Evolutionary conservation across 2,329 filamentous ascomycete genomes (phyloP), one percentile per base, ranked within the genome.

Genomic region (Penicillium sp.): DNA sequence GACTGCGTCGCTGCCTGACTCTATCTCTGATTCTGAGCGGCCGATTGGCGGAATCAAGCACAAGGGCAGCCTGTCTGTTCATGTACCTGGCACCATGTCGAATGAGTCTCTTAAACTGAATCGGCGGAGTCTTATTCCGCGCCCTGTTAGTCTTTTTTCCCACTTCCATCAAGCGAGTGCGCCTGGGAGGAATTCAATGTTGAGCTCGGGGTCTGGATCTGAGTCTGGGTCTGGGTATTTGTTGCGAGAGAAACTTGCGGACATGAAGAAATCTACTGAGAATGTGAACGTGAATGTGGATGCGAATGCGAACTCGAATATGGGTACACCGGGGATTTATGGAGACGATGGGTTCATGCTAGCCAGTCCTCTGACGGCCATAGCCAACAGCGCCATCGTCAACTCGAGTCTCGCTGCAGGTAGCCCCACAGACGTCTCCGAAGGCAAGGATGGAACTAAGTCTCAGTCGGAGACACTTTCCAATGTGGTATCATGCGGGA

Each of bases 1-100:
- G 26, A 62, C 63, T 27, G 69, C 69, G 9, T 69, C 65, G 14
- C 49, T 72, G 2, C 60, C 67, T 6, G 68, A 70, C 50, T 65
- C 60, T 9, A 61, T 60, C 3, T 59, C 62, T 7, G 66, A 69
- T n/a, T 54, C 58, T 23, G 63, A 66, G 6, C 42, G 58, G 35
- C 20, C 49, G 2, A 50, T 51, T 12, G 40, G 49, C 29, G 44
- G 49, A 2, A 49, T 22, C 12, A 58, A 56, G 23, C 44, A 51
- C 31, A 53, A 58, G 20, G 18, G 4, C 6, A 18, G 26, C 7
- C 2, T 27, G 7, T 29, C 35, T 42, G 15, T 20, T 11, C 27
- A 37, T 8, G 4, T 26, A 6, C 12, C 33, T 26, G 20, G 11
- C 12, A 14, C n/a, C 8, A 14, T 14, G 18, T 49, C 46, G 20